Percentiles rank a stretch among this genome's conserved stretches.
These are phyloP conservation scores for Hirschioporus abietinus DNA, from an alignment of 768 basidiomycete species.

Conservation along the genomic window DNA sequence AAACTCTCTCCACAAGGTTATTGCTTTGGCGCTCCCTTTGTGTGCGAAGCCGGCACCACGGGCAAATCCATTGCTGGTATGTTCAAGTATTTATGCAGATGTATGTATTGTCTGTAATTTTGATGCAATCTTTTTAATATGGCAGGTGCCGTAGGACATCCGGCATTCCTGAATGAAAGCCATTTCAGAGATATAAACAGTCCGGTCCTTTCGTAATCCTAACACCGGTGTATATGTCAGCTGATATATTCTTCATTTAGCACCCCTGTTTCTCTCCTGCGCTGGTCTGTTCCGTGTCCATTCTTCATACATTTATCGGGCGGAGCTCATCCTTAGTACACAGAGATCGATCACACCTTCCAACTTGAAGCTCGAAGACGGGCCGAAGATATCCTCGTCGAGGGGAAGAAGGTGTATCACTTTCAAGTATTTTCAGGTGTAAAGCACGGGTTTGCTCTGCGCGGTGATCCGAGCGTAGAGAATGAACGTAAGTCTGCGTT, in stretches of 20 bases:
- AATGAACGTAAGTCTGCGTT: constrained; percentile 11
- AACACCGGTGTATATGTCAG: background rate
- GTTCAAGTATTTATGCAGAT: background rate
- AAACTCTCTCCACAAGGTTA: constrained; percentile 12
- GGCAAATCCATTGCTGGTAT: constrained; percentile 6
- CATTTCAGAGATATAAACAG: constrained; percentile 15
- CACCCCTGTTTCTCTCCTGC: constrained; percentile 18
- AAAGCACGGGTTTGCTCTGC: constrained; percentile 13
- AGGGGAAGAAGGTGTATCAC: constrained; percentile 10
- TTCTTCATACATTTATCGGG: background rate
- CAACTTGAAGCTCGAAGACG: constrained; percentile 7
- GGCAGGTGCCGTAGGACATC: constrained; percentile 20
- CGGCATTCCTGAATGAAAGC: constrained; percentile 18
- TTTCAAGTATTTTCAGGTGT: constrained; percentile 14
- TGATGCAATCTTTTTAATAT: background rate
- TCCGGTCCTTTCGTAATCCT: constrained; percentile 1
- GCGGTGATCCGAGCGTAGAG: constrained; percentile 12
- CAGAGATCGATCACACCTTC: constrained; percentile 13
- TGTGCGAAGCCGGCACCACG: constrained; percentile 15
- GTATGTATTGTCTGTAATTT: constrained; percentile 1
- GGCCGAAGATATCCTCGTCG: constrained; percentile 11
- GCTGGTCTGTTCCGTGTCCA: constrained; percentile 6
- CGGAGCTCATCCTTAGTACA: background rate
- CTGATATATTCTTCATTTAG: background rate
- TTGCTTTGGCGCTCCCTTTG: constrained; percentile 23